These are phyloP conservation scores for Larix sibirica DNA, from an alignment of 83 land plant genomes.

Conservation along the genomic window DNA sequence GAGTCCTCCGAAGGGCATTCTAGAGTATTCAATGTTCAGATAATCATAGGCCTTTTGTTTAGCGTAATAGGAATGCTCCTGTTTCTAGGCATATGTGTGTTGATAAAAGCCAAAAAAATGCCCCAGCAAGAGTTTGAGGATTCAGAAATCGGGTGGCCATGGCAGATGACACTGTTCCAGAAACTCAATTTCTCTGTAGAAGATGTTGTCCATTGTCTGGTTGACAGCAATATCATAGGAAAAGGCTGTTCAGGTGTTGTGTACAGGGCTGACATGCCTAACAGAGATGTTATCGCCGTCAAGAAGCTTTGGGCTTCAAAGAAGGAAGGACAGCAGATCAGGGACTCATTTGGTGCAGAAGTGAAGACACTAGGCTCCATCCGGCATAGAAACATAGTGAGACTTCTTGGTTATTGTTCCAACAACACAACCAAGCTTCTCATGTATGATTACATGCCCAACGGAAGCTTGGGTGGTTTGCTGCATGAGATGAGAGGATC, in stretches of 20 bases:
- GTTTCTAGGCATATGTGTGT: conserved; percentile 32
- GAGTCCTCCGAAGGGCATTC: background rate
- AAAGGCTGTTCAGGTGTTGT: conserved; percentile 83
- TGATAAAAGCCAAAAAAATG: conserved; percentile 34
- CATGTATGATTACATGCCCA: conserved; percentile 86
- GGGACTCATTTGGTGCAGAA: conserved; percentile 59
- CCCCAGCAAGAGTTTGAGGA: background rate
- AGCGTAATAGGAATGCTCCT: conserved; percentile 33
- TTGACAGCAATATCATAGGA: conserved; percentile 68
- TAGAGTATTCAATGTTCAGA: conserved; percentile 27
- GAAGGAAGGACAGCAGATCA: conserved; percentile 39
- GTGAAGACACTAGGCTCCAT: conserved; percentile 71
- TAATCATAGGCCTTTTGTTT: conserved; percentile 42
- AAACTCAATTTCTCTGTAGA: conserved; percentile 51
- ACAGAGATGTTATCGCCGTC: conserved; percentile 51
- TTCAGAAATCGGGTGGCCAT: conserved; percentile 16
- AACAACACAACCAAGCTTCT: conserved; percentile 59
- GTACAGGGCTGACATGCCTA: conserved; percentile 53
- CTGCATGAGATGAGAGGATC: conserved; percentile 57
- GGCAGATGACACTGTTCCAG: conserved; percentile 71
- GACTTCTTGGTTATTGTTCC: conserved; percentile 78
- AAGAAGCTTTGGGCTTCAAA: conserved; percentile 53
- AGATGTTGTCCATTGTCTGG: conserved; percentile 41
- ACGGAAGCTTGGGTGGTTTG: conserved; percentile 81
- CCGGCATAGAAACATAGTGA: conserved; percentile 80